Conservation (phyloP, 2,329 filamentous ascomycete species). For the Phaeoacremonium minimum region DNA sequence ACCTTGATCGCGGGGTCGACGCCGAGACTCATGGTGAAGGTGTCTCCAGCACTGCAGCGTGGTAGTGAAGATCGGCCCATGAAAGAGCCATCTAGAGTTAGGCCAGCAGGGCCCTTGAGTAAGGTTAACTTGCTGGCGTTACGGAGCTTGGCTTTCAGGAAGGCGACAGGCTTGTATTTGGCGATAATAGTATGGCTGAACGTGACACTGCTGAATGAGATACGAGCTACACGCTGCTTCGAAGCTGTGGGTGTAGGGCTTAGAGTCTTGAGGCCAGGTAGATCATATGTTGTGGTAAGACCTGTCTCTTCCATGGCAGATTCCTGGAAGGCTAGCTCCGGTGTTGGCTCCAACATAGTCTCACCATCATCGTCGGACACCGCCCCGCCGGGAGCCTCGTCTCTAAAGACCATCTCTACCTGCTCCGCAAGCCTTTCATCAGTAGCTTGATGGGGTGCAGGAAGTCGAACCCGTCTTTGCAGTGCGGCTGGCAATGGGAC, state of each 20-base stretch:
- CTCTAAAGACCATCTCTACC: no score
- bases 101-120: slow-evolving; percentile 47
- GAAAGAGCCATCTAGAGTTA: slow-evolving; percentile 62
- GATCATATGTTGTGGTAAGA: slow-evolving; percentile 56
- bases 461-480: no score
- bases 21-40: slow-evolving; percentile 51
- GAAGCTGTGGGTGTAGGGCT: slow-evolving; percentile 42
- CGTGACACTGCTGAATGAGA: slow-evolving; percentile 42
- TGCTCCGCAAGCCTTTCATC: no score
- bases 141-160: slow-evolving; percentile 52
- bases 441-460: no score
- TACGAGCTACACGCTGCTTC: slow-evolving; percentile 56
- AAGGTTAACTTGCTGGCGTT: slow-evolving; percentile 54
- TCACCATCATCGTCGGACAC: slow-evolving; percentile 8
- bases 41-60: slow-evolving; percentile 49
- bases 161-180: slow-evolving; percentile 56
- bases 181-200: slow-evolving; percentile 57
- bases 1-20: slow-evolving; percentile 54
- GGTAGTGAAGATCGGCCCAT: slow-evolving; percentile 53
- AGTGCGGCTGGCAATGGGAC: no score
- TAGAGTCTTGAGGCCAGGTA: slow-evolving; percentile 54
- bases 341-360: slow-evolving; percentile 16
- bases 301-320: slow-evolving; percentile 55
- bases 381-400: no score
- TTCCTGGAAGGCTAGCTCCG: slow-evolving; percentile 41